These are phyloP conservation scores for Zygosaccharomyces sapae DNA, from an alignment of 1,139 yeast species.

Conservation along the genomic window DNA sequence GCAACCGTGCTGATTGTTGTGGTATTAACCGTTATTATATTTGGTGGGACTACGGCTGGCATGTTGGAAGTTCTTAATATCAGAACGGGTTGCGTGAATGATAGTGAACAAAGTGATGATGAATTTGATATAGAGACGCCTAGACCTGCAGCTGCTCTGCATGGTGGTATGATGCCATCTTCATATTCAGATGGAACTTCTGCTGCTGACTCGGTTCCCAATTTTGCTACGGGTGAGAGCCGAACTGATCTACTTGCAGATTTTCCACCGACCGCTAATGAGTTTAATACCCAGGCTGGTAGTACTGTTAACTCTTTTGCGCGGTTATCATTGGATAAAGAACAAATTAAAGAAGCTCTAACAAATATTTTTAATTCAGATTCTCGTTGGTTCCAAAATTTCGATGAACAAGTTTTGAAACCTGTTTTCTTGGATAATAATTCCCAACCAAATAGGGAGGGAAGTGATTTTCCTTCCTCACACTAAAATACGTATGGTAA, in stretches of 20 bases:
- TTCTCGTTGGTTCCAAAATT: slow-evolving; percentile 86
- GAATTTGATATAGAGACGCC: slow-evolving; percentile 92
- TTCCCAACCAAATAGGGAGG: slow-evolving; percentile 12
- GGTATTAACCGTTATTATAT: slow-evolving; percentile 88
- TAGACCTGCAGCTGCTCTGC: slow-evolving; percentile 30
- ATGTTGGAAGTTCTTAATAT: slow-evolving; percentile 95
- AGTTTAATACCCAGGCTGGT: not conserved
- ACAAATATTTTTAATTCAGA: slow-evolving; percentile 54
- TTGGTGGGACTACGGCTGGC: slow-evolving; percentile 98
- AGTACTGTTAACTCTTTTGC: slow-evolving; percentile 6
- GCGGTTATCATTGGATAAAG: slow-evolving; percentile 21
- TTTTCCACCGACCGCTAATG: slow-evolving; percentile 15
- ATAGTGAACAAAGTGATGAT: slow-evolving; percentile 79
- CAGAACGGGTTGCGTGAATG: slow-evolving; percentile 85
- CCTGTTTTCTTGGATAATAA: slow-evolving; percentile 79
- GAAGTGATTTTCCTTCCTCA: slow-evolving; percentile 7
- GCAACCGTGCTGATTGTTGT: slow-evolving; percentile 97
- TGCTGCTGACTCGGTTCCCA: slow-evolving; percentile 13
- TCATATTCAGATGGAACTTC: slow-evolving; percentile 31
- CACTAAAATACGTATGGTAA: too few relatives aligned
- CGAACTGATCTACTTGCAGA: slow-evolving; percentile 9
- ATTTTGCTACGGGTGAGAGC: slow-evolving; percentile 6
- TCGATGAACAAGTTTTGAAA: slow-evolving; percentile 92
- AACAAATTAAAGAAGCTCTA: slow-evolving; percentile 27
- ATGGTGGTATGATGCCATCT: slow-evolving; percentile 14